Evolutionary conservation across 2,329 filamentous ascomycete genomes (phyloP).

Genomic region (Massarina eburnea): DNA sequence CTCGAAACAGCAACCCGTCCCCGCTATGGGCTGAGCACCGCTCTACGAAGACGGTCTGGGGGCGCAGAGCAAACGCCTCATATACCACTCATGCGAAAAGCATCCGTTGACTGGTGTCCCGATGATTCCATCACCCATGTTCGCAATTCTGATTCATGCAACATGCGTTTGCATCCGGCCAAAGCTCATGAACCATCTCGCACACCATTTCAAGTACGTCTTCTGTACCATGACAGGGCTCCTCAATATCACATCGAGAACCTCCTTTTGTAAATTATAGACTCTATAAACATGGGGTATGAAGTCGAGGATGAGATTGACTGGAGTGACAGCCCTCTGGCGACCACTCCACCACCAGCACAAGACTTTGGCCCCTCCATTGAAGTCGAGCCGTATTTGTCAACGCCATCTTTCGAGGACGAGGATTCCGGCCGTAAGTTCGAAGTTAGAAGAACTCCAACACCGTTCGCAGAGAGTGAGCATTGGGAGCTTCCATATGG

Average conservation of each 20-base stretch:
- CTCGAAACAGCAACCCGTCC: neutral
- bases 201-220: neutral
- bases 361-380: neutral
- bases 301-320: conserved; percentile 25
- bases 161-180: conserved; percentile 1
- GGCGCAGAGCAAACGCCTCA: conserved; percentile 13
- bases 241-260: neutral
- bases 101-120: neutral
- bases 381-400: neutral
- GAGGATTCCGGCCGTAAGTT: neutral
- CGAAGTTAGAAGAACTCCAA: no score
- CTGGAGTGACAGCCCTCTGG: conserved; percentile 25
- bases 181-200: neutral
- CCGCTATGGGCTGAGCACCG: neutral
- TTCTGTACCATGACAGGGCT: neutral
- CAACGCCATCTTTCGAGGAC: neutral
- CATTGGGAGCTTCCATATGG: conserved; percentile 3
- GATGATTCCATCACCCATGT: neutral
- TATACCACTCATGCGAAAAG: neutral
- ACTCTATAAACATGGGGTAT: conserved; percentile 10
- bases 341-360: conserved; percentile 1
- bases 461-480: conserved; percentile 2
- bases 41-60: neutral
- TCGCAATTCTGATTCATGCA: neutral
- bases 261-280: neutral